These are phyloP conservation scores for Alternaria ventricosa DNA, from an alignment of 2,329 filamentous ascomycete species.

Conservation along the genomic window DNA sequence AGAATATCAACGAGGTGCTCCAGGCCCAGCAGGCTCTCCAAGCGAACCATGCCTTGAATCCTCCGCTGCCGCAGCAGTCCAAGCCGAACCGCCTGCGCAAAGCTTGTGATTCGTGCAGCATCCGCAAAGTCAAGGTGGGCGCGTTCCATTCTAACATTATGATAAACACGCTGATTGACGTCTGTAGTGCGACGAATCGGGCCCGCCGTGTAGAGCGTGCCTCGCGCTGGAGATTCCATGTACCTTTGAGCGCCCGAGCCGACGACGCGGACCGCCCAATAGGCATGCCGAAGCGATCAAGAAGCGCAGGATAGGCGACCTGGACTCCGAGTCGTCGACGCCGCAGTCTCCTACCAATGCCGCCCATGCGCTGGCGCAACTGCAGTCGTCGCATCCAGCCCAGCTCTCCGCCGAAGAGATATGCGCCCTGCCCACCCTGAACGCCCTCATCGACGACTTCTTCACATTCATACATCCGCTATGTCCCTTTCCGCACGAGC, in stretches of 20 bases:
- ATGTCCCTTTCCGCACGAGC: conserved; percentile 78
- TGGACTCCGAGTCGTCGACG: conserved; percentile 51
- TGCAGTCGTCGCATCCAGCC: conserved; percentile 54
- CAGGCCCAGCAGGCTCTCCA: conserved; percentile 47
- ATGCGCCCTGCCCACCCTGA: conserved; percentile 70
- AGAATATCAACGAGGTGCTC: conserved; percentile 46
- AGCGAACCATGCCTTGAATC: conserved; percentile 42
- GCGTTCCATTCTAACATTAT: no score
- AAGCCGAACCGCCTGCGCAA: conserved; percentile 49
- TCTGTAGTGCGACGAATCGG: conserved; percentile 67
- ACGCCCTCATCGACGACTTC: conserved; percentile 78
- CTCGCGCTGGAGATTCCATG: conserved; percentile 70
- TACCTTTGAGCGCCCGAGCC: conserved; percentile 69
- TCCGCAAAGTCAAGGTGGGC: conserved; percentile 50
- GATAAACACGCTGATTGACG: conserved; percentile 20
- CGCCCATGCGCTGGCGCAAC: conserved; percentile 59
- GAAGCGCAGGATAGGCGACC: conserved; percentile 61
- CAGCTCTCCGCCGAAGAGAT: conserved; percentile 70
- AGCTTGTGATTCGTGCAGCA: conserved; percentile 52
- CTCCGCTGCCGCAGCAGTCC: conserved; percentile 22
- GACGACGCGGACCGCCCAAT: conserved; percentile 70
- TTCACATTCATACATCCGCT: conserved; percentile 83
- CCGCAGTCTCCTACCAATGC: conserved; percentile 61
- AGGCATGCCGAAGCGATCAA: conserved; percentile 71
- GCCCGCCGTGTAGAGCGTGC: conserved; percentile 71